Base-by-base conservation (phyloP, 1,139 yeast genomes). In the Arxiozyma heterogenica region DNA sequence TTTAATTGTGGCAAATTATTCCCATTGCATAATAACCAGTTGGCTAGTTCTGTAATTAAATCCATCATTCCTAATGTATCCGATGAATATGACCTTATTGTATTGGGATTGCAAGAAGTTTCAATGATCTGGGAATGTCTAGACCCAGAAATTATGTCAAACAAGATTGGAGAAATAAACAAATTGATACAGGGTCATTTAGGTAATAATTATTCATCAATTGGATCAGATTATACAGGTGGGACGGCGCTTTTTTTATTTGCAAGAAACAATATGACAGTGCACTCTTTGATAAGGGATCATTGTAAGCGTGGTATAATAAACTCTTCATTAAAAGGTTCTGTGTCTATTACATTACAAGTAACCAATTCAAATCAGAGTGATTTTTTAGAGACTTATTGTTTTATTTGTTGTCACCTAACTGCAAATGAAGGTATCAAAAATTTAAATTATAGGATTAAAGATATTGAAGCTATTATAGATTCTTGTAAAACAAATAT, bases 51-150 rank as follows among this genome's bases (percentile, higher is more conserved):
- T 4, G 45, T 38, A 9, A 20, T 27, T 20, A 42, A 49, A 21
- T 21, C 46, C 20, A 43, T 49, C 17, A 7, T 42, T 7, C 38
- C 41, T 22, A 17, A 43, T n/a, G n/a, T 17, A 21, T 15, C 62
- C 0, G 61, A 63, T 1, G 61, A 72, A 3, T 81, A 86, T 0
- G 74, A 73, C 41, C 58, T 86, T 12, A 77, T 80, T 54, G 88
- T 79, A 0, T 77, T 87, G 64, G 94, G 88, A 1, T 77, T 89
- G 52, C 90, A 90, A 67, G 97, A 90, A 66, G 67, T 86, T 38
- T 79, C 88, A 47, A 72, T 86, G 1, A 74, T 86, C 1, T 66
- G 84, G 63, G 85, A 85, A 51, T 86, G 88, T 1, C 75, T 85
- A 9, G 78, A 81, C 53, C 70, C 71, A 1, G 67, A 67, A 1